phyloP scores from a whole-genome alignment of 2,329 filamentous ascomycete species.

The Rhynchosporium agropyri region DNA sequence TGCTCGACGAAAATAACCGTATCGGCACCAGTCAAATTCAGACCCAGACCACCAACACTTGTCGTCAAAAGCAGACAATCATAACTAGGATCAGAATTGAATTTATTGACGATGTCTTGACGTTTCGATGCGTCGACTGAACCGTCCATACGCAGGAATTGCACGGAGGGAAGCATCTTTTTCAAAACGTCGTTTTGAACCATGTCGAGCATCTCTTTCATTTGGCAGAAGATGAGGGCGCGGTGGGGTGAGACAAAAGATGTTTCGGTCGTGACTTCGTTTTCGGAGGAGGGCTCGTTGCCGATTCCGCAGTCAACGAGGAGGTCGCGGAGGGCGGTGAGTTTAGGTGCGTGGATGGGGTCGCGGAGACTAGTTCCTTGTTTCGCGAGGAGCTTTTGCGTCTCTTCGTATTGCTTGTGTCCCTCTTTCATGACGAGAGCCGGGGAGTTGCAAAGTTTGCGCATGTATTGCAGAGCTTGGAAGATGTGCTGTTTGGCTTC shows the following conservation, averaged over 20 bases:
- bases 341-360: conserved; percentile 85
- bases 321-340: conserved; percentile 85
- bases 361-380: conserved; percentile 84
- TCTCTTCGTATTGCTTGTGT: conserved; percentile 86
- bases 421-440: conserved; percentile 94
- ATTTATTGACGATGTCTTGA: conserved; percentile 98
- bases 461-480: conserved; percentile 99
- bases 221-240: conserved; percentile 96
- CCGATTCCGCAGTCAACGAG: conserved; percentile 99
- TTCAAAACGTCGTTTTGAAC: conserved; percentile 92
- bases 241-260: conserved; percentile 94
- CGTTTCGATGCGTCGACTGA: conserved; percentile 89
- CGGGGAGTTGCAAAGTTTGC: conserved; percentile 97
- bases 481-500: conserved; percentile 98
- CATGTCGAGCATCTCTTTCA: conserved; percentile 99
- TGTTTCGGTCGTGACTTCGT: conserved; percentile 59
- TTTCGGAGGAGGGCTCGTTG: conserved; percentile 57
- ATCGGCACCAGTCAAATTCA: conserved; percentile 95
- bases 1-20: conserved; percentile 99
- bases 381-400: conserved; percentile 76
- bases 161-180: conserved; percentile 87
- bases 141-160: conserved; percentile 92
- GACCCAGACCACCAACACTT: conserved; percentile 88
- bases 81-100: conserved; percentile 97
- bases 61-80: conserved; percentile 93